These are phyloP conservation scores for Ogataea nakhonphanomensis DNA, from an alignment of 805 yeast genomes.

Conservation along the genomic window DNA sequence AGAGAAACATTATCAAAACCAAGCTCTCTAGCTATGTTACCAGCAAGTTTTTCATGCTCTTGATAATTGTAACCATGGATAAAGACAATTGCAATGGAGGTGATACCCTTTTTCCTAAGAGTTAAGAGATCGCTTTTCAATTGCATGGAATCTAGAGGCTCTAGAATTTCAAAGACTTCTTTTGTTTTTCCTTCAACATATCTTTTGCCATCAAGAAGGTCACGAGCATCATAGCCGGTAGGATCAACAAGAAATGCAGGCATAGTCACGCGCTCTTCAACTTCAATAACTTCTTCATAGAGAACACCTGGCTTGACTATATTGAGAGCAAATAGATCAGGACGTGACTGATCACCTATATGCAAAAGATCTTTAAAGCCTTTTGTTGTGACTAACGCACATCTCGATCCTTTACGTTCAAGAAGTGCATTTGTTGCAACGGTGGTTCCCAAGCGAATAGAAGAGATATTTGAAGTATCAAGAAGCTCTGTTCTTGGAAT, in stretches of 20 bases:
- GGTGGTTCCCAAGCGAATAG: slow-evolving; percentile 27
- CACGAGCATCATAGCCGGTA: neutral
- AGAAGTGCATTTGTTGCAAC: slow-evolving; percentile 27
- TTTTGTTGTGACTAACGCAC: slow-evolving; percentile 27
- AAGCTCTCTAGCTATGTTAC: slow-evolving; percentile 33
- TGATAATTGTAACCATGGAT: slow-evolving; percentile 37
- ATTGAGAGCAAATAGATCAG: slow-evolving; percentile 22
- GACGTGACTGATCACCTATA: slow-evolving; percentile 34
- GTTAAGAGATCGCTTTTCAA: slow-evolving; percentile 21
- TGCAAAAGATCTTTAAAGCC: slow-evolving; percentile 32
- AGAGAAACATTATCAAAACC: slow-evolving; percentile 48
- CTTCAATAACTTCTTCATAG: slow-evolving; percentile 19
- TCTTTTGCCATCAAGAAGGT: slow-evolving; percentile 10
- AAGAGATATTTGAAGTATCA: slow-evolving; percentile 18
- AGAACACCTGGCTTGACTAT: slow-evolving; percentile 22
- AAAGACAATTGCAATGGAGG: slow-evolving; percentile 36
- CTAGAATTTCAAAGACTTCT: slow-evolving; percentile 37
- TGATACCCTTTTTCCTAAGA: slow-evolving; percentile 27
- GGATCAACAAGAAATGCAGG: slow-evolving; percentile 27
- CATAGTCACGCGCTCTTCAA: slow-evolving; percentile 24
- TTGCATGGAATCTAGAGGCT: slow-evolving; percentile 31
- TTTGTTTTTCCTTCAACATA: slow-evolving; percentile 29
- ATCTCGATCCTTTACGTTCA: slow-evolving; percentile 22
- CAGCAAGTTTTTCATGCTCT: slow-evolving; percentile 35
- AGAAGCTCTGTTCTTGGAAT: slow-evolving; percentile 21